These are phyloP conservation scores for Adansonia gregorii DNA, from an alignment of 441 rosid species.

Conservation along the genomic window DNA sequence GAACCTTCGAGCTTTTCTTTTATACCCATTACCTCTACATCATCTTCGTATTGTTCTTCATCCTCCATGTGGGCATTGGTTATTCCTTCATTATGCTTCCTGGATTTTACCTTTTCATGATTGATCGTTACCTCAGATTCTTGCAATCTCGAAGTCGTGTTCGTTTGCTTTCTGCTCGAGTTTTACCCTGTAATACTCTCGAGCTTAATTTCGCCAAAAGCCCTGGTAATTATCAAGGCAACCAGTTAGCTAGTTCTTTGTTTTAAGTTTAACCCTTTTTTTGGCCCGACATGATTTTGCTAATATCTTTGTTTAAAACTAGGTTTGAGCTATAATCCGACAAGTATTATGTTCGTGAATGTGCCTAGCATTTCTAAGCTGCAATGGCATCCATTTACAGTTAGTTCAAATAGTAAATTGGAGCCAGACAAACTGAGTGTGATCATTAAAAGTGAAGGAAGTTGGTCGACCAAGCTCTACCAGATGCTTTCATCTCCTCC, in stretches of 20 bases:
- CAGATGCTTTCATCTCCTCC: constrained; percentile 47
- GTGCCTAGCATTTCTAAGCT: constrained; percentile 56
- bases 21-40: constrained; percentile 64
- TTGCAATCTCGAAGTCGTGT: constrained; percentile 57
- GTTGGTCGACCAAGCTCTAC: constrained; percentile 54
- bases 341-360: constrained; percentile 55
- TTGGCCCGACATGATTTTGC: background rate
- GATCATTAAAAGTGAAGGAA: constrained; percentile 55
- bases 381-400: constrained; percentile 69
- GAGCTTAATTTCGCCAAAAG: constrained; percentile 61
- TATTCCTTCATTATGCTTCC: constrained; percentile 56
- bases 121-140: constrained; percentile 68
- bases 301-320: background rate
- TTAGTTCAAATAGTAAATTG: constrained; percentile 50
- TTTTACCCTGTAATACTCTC: constrained; percentile 48
- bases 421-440: constrained; percentile 53
- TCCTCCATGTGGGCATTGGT: constrained; percentile 61
- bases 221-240: constrained; percentile 32
- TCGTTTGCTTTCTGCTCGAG: constrained; percentile 57
- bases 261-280: background rate
- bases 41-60: constrained; percentile 58
- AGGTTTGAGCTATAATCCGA: constrained; percentile 49
- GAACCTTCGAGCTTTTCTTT: constrained; percentile 65
- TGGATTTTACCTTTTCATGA: constrained; percentile 66
- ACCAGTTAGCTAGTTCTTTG: background rate